Evolutionary conservation across 306 rosid species (phyloP).

Genomic region (Rosa persica): DNA sequence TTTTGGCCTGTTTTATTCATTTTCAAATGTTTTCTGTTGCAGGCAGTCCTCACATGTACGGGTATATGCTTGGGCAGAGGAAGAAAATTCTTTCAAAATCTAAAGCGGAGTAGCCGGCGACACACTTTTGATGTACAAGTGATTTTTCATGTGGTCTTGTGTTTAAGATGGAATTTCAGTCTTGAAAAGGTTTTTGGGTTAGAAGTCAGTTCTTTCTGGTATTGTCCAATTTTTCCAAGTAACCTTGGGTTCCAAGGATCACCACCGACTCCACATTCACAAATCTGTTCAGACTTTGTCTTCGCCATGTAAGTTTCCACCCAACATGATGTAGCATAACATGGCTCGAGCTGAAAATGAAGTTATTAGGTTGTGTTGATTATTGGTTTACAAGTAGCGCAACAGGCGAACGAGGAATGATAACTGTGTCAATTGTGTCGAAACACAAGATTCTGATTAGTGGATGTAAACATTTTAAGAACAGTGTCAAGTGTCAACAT

Average conservation of each 20-base stretch:
- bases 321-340: too few relatives aligned
- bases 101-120: conserved; percentile 44
- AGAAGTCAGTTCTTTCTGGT: background rate
- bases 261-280: background rate
- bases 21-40: conserved; percentile 32
- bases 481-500: background rate
- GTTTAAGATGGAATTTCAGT: background rate
- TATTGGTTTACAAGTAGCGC: background rate
- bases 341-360: background rate
- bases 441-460: background rate
- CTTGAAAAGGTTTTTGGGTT: conserved; percentile 2
- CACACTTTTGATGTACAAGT: conserved; percentile 3
- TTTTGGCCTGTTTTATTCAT: background rate
- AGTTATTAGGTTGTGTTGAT: background rate
- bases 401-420: background rate
- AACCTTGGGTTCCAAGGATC: background rate
- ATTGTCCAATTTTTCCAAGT: background rate
- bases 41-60: conserved; percentile 79
- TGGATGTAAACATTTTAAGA: background rate
- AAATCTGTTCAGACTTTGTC: background rate
- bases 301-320: background rate
- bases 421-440: background rate
- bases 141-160: conserved; percentile 19
- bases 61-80: conserved; percentile 77
- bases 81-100: conserved; percentile 66